These are phyloP conservation scores for Tetrapisispora iriomotensis DNA, from an alignment of 805 yeast genomes.

Conservation along the genomic window DNA sequence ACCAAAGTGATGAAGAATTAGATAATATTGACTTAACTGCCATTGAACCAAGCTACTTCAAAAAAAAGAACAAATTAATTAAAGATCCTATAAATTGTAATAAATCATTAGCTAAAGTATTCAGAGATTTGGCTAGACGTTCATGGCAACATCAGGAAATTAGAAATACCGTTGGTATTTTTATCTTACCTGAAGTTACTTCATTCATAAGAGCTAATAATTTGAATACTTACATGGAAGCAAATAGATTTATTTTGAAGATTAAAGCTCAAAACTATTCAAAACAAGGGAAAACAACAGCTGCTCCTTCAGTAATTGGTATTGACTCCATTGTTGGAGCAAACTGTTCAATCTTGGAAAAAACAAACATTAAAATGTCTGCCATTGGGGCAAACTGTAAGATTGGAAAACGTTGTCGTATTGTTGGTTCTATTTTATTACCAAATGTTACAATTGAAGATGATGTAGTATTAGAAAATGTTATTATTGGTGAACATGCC, in stretches of 20 bases:
- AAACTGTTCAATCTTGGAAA: constrained; percentile 61
- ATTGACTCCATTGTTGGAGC: constrained; percentile 75
- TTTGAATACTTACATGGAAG: constrained; percentile 77
- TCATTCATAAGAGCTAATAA: constrained; percentile 71
- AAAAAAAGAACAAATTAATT: constrained; percentile 17
- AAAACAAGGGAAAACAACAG: constrained; percentile 25
- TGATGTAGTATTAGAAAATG: constrained; percentile 68
- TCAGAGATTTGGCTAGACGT: constrained; percentile 81
- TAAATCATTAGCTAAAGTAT: constrained; percentile 53
- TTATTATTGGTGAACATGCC: constrained; percentile 68
- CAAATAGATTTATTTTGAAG: constrained; percentile 70
- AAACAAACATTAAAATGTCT: constrained; percentile 76
- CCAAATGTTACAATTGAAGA: constrained; percentile 68
- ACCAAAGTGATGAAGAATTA: constrained; percentile 1
- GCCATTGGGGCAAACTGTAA: constrained; percentile 65
- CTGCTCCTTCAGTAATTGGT: constrained; percentile 63
- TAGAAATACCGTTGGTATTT: constrained; percentile 56
- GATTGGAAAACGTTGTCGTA: constrained; percentile 78
- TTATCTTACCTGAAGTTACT: constrained; percentile 53
- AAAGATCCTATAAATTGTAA: constrained; percentile 25
- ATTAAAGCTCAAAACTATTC: constrained; percentile 40
- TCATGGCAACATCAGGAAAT: constrained; percentile 72
- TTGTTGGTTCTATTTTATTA: constrained; percentile 75
- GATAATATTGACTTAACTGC: constrained; percentile 8
- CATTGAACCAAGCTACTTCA: constrained; percentile 27